Base-by-base conservation (phyloP, 805 yeast species). In the Millerozyma miso region DNA sequence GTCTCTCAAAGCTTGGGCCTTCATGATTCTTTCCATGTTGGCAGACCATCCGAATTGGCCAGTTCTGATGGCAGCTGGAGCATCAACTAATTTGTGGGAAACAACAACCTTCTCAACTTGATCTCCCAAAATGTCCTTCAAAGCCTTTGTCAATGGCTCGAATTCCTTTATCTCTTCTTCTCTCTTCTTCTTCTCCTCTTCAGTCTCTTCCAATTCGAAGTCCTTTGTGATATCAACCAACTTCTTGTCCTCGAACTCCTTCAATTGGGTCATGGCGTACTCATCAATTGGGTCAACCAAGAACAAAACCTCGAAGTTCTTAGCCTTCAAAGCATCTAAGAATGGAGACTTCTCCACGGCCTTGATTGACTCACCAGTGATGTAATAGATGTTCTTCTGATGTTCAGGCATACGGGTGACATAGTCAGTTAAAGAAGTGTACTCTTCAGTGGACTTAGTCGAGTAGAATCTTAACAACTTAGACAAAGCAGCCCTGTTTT, bases 11-110 rank as follows among this genome's bases (percentile, higher is more conserved):
- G 99, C 99, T 80, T 93, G 99, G 50, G 99, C 99, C 81, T 93
- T 93, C 99, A 93, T 93, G 81, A 93, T 93, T 85, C 99, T 91
- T 81, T 93, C 99, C 99, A 93, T 93, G 81, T 93, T 93, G 64
- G 99, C 99, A 57, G 99, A 93, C 99, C 99, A 93, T 71, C 99
- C 99, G 72, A 93, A 93, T 79, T 93, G 98, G 58, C 97, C 98
- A 58, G 99, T 93, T 83, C 99, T 89, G 70, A 93, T 93, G 59
- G 99, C 99, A 71, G 99, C 99, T 72, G 99, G 99, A 46, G 98
- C 90, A 65, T 90, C 97, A 60, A 90, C 88, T 66, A 93, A 82
- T 76, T 88, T 89, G 78, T 91, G 95, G 54, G 98, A 89, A 54
- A 93, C 97, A 67, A 90, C 89, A 73, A 95, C 99, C 81, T 93